Evolutionary conservation across 495 filamentous ascomycete species (phyloP).

Genomic region (Lepidopterella palustris): DNA sequence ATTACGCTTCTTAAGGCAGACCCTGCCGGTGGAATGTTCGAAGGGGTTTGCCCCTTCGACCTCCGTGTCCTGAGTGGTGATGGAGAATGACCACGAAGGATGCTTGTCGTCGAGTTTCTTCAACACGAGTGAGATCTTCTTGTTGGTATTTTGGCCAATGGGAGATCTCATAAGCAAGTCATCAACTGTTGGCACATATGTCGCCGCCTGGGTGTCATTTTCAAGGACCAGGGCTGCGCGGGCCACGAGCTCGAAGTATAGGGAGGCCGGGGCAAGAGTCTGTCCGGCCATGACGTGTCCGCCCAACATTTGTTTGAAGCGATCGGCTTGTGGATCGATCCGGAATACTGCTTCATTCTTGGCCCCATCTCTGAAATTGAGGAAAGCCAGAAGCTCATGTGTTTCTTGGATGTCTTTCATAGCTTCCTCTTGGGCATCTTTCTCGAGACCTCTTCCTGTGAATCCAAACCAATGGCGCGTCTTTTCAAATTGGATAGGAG

Average conservation of each 20-base stretch:
- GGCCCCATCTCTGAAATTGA: neutral
- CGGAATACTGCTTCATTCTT: neutral
- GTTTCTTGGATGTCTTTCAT: neutral
- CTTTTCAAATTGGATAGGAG: neutral
- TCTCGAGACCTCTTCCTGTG: no score
- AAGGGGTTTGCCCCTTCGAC: neutral
- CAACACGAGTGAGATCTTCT: neutral
- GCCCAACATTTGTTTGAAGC: neutral
- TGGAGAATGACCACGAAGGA: neutral
- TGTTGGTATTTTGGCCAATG: neutral
- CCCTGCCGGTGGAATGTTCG: neutral
- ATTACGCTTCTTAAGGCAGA: neutral
- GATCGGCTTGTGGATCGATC: neutral
- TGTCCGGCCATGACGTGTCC: conserved; percentile 3
- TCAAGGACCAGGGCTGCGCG: neutral
- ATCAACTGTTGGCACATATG: neutral
- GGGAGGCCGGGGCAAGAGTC: neutral
- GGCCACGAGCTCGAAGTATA: neutral
- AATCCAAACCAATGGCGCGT: neutral
- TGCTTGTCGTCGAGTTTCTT: neutral
- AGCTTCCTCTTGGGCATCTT: no score
- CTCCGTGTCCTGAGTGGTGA: neutral
- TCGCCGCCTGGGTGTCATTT: neutral
- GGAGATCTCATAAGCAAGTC: neutral
- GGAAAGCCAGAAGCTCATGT: neutral